Conservation (phyloP, 78 protist species). For the Dictyostelium capitatum region DNA sequence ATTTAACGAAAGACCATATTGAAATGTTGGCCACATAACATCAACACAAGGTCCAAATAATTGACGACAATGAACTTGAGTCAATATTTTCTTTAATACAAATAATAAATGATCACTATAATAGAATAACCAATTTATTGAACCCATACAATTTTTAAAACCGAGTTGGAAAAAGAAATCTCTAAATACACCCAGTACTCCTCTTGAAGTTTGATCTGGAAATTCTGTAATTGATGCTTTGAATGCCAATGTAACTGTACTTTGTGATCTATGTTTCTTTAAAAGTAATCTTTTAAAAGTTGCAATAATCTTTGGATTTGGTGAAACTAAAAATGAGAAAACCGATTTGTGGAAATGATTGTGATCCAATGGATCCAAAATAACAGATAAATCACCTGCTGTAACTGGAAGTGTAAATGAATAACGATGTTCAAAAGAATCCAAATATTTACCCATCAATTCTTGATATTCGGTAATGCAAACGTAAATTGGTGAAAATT, state of each 20-base stretch:
- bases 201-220: background rate
- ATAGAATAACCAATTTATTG: conserved; percentile 5
- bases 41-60: conserved; percentile 22
- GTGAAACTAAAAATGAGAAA: conserved; percentile 29
- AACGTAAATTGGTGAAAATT: background rate
- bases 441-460: background rate
- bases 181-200: conserved; percentile 25
- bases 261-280: background rate
- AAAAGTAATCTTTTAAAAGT: conserved; percentile 3
- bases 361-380: conserved; percentile 26
- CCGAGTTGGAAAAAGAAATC: conserved; percentile 37
- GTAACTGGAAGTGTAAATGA: background rate
- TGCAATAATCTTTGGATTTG: background rate
- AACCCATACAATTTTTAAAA: background rate
- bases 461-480: background rate
- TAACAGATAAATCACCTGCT: background rate
- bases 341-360: conserved; percentile 8
- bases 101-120: conserved; percentile 36
- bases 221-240: background rate
- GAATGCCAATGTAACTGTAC: conserved; percentile 33
- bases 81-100: background rate
- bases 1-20: background rate
- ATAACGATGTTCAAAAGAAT: background rate
- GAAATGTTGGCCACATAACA: conserved; percentile 37
- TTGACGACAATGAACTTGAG: background rate